Base-by-base conservation (phyloP, 2,329 filamentous ascomycete genomes). In the Talaromyces sp. region DNA sequence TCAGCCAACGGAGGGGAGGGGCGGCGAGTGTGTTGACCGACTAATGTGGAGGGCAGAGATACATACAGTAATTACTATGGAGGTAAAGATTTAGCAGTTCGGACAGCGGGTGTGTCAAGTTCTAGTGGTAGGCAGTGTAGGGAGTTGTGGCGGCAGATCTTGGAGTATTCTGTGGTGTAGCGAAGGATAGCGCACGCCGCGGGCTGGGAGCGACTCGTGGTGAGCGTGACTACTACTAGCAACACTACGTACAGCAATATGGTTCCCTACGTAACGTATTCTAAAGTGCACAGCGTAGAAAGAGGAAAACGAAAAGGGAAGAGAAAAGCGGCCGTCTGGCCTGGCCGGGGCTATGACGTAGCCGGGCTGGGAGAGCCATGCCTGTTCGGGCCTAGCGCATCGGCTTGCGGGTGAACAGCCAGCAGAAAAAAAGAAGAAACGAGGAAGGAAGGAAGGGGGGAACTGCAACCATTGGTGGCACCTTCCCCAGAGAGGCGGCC, bases 301-400 rank as follows among this genome's bases (percentile, higher is more conserved):
- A 13, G 49, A n/a, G 15, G 15, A 54, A 54, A 54, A 27, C n/a
- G 19, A 37, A 37, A 35, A 56, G 19, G 52, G 25, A 57, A 22
- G 52, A 31, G 22, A 39, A 59, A 59, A 45, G 56, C 56, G 37
- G 15, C 56, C 27, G 39, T 59, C 56, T 33, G 56, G 56, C 56
- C 59, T 39, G 45, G 59, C 22, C 62, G 22, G 33, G 57, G n/a
- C 52, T 56, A 66, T 66, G 64, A 66, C 64, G 64, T 66, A 58
- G 43, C 22, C 15, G 56, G 62, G 19, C 43, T 58, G 64, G 31
- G 22, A 17, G 25, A 27, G 22, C 31, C 33, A 54, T 35, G 31
- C 33, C 37, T 9, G 3, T 56, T 62, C 13, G 2, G 39, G 63
- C 10, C 17, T 65, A 65, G 63, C 33, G 37, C 17, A 6, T 45